Base-by-base conservation (phyloP, 768 basidiomycete genomes). In the Lanmaoa pseudosensibilis region DNA sequence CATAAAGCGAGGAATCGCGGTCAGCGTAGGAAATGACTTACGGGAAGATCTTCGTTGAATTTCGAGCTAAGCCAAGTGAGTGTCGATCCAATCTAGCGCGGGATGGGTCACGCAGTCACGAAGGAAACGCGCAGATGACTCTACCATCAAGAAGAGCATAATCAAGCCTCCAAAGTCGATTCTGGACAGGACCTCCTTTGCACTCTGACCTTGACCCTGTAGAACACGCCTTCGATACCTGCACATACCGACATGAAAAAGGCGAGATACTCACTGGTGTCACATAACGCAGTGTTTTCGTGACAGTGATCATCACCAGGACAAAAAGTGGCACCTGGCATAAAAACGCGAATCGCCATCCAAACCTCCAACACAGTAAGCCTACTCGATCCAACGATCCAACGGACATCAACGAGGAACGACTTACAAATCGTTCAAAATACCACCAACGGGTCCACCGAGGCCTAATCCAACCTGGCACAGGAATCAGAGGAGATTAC, bases 331-430 rank as follows among this genome's bases (percentile, higher is more conserved):
- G 61, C 7, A 59, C 40, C 25, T 62, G 62, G 27, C 47, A 52
- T 16, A 58, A 43, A 43, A 63, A 62, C 6, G 61, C 51, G 15
- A 37, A 8, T n/a, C 61, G 61, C 64, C 64, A 65, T 18, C 64
- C 63, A 46, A 65, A 58, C 9, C 64, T 62, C 4, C 38, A 18
- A 3, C 9, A 40, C 16, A 3, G 9, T 52, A 9, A 56, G 41
- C 40, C 25, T 27, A 9, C 9, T 32, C 18, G 3, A 16, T 32
- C 6, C 9, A 49, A 36, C 6, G 4, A 21, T 33, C 13, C 18
- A 12, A 52, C 5, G 13, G n/a, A 33, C 11, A 12, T 12, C 2
- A 32, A 21, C 23, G 19, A 27, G 6, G n/a, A 51, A 25, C 5
- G 11, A 56, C 60, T 2, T 41, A 62, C 60, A 46, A 7, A 43